Evolutionary conservation across 345 rosid species (phyloP).

Genomic region (Capsella bursapastoris): DNA sequence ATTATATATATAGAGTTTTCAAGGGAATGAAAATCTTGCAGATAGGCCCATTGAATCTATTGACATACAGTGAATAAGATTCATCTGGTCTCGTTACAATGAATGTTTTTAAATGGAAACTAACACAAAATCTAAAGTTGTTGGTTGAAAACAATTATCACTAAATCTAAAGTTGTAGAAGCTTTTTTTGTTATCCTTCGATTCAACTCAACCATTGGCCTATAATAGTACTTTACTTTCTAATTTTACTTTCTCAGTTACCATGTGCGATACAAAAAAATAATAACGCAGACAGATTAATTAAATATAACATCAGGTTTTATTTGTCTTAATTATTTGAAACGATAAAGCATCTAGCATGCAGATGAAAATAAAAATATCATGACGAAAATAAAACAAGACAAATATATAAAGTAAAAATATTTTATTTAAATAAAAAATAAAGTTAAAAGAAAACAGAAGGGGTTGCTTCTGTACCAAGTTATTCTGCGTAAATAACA

Average conservation of each 20-base stretch:
- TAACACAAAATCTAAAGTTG: neutral
- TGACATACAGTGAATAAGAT: neutral
- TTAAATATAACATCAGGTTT: neutral
- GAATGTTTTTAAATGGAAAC: neutral
- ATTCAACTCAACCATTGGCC: neutral
- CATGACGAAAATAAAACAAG: neutral
- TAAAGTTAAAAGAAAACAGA: conserved; percentile 28
- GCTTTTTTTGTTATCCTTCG: neutral
- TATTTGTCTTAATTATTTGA: neutral
- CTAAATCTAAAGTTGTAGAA: neutral
- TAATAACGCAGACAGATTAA: neutral
- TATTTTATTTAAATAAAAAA: neutral
- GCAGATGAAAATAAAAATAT: conserved; percentile 11
- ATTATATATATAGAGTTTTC: neutral
- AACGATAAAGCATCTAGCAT: conserved; percentile 27
- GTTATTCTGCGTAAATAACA: conserved; percentile 37
- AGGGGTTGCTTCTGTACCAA: conserved; percentile 37
- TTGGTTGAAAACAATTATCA: neutral
- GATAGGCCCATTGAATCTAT: neutral
- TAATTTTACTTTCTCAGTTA: neutral
- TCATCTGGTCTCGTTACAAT: neutral
- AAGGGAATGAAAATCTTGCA: neutral
- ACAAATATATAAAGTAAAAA: conserved; percentile 11
- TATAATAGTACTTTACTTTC: neutral
- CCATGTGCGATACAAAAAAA: conserved; percentile 2